These are phyloP conservation scores for Apiospora rasikravindrae DNA, from an alignment of 2,329 filamentous ascomycete species.

Conservation along the genomic window DNA sequence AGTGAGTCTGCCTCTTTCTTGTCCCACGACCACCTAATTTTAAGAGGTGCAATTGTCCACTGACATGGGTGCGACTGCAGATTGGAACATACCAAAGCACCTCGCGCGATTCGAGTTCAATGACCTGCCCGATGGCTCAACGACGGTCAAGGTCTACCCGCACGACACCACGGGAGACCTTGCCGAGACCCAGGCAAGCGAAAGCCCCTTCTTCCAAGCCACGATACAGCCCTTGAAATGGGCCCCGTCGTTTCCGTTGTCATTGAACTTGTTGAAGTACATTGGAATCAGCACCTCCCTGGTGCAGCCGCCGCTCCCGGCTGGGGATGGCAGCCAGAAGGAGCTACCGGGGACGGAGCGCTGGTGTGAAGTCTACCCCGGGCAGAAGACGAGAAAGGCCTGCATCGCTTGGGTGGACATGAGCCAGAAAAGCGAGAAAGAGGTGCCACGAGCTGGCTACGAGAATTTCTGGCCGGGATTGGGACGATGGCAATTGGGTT, in stretches of 20 bases:
- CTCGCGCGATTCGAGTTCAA: constrained; percentile 57
- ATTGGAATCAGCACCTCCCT: constrained; percentile 49
- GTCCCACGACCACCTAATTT: background rate
- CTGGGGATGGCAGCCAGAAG: constrained; percentile 42
- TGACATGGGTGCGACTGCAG: constrained; percentile 33
- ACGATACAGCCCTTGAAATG: constrained; percentile 49
- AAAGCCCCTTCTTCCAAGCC: constrained; percentile 51
- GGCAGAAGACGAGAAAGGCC: constrained; percentile 36
- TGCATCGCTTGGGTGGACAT: constrained; percentile 55
- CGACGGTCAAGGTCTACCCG: constrained; percentile 51
- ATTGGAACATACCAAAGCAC: constrained; percentile 63
- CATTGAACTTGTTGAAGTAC: constrained; percentile 43
- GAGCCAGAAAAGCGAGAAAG: constrained; percentile 41
- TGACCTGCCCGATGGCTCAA: constrained; percentile 41
- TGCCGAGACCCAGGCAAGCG: constrained; percentile 40
- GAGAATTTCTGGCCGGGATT: constrained; percentile 56
- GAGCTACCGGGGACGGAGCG: constrained; percentile 52
- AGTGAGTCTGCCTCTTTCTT: constrained; percentile 42
- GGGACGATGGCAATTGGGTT: constrained; percentile 48
- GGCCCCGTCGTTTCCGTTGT: constrained; percentile 50
- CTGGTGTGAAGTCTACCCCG: constrained; percentile 49
- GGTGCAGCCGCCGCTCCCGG: constrained; percentile 56
- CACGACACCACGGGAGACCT: constrained; percentile 42
- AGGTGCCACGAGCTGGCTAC: constrained; percentile 27
- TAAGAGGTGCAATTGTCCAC: background rate